phyloP scores from a whole-genome alignment of 208 protist species.

The Leishmania turanica region DNA sequence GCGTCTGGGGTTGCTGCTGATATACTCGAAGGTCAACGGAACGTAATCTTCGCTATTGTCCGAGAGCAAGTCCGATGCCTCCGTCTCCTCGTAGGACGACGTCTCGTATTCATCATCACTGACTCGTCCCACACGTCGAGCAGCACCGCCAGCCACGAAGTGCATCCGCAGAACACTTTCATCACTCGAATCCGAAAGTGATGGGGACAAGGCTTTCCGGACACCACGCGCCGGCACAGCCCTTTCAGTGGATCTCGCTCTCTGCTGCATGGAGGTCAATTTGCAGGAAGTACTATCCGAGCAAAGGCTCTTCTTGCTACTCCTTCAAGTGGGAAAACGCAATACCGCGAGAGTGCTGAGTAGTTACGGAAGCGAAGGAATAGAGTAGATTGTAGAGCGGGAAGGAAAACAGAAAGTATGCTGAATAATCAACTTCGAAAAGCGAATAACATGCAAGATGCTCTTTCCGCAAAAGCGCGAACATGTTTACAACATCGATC shows the following conservation, averaged over 20 bases:
- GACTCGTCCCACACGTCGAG: conserved; percentile 22
- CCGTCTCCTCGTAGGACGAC: conserved; percentile 25
- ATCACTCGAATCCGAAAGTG: conserved; percentile 22
- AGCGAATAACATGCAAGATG: neutral
- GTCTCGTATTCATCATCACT: conserved; percentile 39
- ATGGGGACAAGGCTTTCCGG: conserved; percentile 10
- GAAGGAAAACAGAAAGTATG: neutral
- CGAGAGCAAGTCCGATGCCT: conserved; percentile 35
- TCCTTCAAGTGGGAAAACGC: conserved; percentile 5
- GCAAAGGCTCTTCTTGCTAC: neutral
- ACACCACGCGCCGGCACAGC: neutral
- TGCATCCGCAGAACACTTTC: conserved; percentile 13
- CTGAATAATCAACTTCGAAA: neutral
- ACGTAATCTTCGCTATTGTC: conserved; percentile 66
- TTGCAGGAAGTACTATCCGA: neutral
- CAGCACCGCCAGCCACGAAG: conserved; percentile 12
- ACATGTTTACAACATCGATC: neutral
- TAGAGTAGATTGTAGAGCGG: neutral
- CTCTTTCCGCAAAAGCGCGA: neutral
- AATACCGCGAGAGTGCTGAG: neutral
- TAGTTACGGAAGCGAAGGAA: neutral
- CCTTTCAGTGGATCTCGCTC: neutral
- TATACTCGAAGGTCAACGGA: conserved; percentile 53
- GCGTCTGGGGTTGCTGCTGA: conserved; percentile 38
- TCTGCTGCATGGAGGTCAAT: neutral